Base-by-base conservation (phyloP, 2,329 filamentous ascomycete species). In the Aspergillus sergii region DNA sequence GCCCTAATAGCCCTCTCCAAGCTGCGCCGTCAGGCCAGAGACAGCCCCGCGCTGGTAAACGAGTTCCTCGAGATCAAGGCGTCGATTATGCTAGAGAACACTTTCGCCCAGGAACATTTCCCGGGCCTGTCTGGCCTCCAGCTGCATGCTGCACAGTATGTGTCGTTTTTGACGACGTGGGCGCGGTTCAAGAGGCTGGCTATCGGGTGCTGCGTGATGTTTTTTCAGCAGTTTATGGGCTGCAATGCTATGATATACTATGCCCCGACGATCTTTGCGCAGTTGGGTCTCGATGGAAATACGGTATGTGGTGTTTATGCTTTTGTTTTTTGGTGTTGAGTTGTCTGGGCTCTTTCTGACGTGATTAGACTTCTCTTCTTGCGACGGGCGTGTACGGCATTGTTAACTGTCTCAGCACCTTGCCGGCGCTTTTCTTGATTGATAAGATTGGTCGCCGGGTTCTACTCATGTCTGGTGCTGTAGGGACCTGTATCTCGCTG, bases 31-130 rank as follows among this genome's bases (percentile, higher is more conserved):
- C 75, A 84, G 2, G 78, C 82, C 2, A 69, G 71, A 0, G 79
- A 76, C 26, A 83, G 86, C 60, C 68, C 75, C 1, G 69, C 78
- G 1, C 78, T 89, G 1, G 75, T 81, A 14, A 76, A 80, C 26
- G 86, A 88, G 67, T 83, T 78, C 66, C 71, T 80, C 8, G 82
- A 84, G 43, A 83, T 85, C 58, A 80, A 82, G 19, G 83, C 85
- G 5, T 76, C 75, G 0, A 74, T 78, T 14, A 73, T 78, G 70
- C 65, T 77, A 16, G 76, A 78, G 43, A 76, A 75, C 21, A 68
- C 71, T 0, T 78, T 77, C 61, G 68, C 69, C 1, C 65, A 61
- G 34, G 75, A 78, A 14, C 63, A 71, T 16, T 78, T 72, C 57
- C 71, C 72, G 0, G 62, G 66, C 8, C 16, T 76, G 4, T 72